These are phyloP conservation scores for Pseudocohnilembus persalinus DNA, from an alignment of 169 alveolate species.

Conservation along the genomic window DNA sequence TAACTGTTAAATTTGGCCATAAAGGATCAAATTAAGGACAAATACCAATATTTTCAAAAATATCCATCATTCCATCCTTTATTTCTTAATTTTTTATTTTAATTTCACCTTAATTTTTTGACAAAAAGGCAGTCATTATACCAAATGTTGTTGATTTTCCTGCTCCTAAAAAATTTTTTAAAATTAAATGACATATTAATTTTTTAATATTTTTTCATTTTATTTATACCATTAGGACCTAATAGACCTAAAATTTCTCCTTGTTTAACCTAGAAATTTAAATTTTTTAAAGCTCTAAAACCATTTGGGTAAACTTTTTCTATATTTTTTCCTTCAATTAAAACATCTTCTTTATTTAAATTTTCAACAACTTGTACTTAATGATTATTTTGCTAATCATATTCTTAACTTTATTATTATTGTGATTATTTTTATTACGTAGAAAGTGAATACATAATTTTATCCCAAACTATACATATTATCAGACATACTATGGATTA, in stretches of 20 bases:
- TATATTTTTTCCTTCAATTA: too few species aligned
- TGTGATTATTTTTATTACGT: not conserved
- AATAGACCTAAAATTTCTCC: slow-evolving; percentile 81
- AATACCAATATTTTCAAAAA: slow-evolving; percentile 65
- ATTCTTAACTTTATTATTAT: too few species aligned
- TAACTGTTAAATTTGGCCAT: slow-evolving; percentile 74
- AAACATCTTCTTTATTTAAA: not conserved
- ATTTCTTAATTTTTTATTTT: slow-evolving; percentile 50
- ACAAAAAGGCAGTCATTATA: slow-evolving; percentile 71
- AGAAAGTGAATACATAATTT: not conserved
- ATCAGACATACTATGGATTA: not conserved
- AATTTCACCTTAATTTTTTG: slow-evolving; percentile 71
- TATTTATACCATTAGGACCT: slow-evolving; percentile 55
- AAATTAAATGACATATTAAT: too few species aligned
- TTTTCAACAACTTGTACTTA: not conserved
- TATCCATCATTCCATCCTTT: slow-evolving; percentile 39
- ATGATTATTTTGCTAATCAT: too few species aligned
- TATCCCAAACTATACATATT: not conserved
- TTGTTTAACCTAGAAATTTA: slow-evolving; percentile 61
- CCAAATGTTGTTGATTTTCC: slow-evolving; percentile 88
- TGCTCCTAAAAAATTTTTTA: slow-evolving; percentile 67
- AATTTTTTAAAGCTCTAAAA: slow-evolving; percentile 55
- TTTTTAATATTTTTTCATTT: too few species aligned
- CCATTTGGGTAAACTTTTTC: slow-evolving; percentile 43
- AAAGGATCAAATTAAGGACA: slow-evolving; percentile 86